These are phyloP conservation scores for Myrica gale DNA, from an alignment of 306 rosid species.

Conservation along the genomic window DNA sequence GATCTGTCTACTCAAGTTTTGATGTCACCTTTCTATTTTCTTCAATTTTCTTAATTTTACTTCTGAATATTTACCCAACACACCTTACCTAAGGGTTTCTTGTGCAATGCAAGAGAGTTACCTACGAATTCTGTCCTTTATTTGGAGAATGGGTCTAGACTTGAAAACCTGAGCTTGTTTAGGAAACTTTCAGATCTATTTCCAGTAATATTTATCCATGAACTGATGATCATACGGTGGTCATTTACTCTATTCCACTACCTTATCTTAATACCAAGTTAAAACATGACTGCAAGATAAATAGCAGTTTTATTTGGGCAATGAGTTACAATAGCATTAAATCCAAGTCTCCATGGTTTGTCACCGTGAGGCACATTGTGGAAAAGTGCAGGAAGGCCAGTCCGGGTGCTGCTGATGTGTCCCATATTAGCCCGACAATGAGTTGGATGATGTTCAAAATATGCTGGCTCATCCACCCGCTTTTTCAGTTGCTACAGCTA, in stretches of 20 bases:
- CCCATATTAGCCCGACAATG: not conserved
- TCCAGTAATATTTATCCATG: not conserved
- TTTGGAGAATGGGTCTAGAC: not conserved
- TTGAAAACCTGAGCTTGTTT: not conserved
- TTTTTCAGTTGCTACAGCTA: not conserved
- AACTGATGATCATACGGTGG: not conserved
- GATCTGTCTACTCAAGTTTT: not conserved
- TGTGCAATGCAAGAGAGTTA: not conserved
- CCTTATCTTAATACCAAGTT: not conserved
- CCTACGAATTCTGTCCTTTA: not conserved
- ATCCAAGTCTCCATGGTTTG: too few relatives aligned
- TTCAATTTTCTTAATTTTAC: not conserved
- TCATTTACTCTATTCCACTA: not conserved
- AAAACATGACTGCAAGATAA: not conserved
- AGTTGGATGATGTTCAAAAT: not conserved
- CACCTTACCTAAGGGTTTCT: not conserved
- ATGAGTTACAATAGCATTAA: not conserved
- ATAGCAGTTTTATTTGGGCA: not conserved
- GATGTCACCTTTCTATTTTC: not conserved
- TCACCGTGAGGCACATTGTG: too few relatives aligned
- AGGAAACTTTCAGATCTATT: not conserved
- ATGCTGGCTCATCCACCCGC: not conserved
- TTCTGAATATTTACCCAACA: not conserved
- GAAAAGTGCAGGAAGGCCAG: too few relatives aligned
- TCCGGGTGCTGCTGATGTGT: too few relatives aligned